A percentile compares a stretch with the other conserved stretches of the same genome.
phyloP scores from a whole-genome alignment of 2,329 filamentous ascomycete genomes.

The Cladophialophora chaetospira region DNA sequence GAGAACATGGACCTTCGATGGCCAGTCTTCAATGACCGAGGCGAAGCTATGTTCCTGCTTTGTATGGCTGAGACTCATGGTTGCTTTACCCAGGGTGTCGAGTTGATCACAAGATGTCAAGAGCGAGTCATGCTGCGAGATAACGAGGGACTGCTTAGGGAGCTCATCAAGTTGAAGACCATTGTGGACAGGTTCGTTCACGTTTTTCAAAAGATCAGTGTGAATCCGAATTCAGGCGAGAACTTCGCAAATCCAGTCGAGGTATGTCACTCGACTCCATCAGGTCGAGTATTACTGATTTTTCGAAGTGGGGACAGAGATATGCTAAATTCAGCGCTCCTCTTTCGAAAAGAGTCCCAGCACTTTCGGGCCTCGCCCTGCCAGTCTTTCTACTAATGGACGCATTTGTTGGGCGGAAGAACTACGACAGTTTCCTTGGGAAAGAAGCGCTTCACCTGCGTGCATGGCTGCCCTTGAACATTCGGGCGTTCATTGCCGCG shows the following conservation, averaged over 20 bases:
- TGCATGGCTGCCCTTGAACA: conserved; percentile 21
- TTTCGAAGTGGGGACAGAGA: conserved; percentile 20
- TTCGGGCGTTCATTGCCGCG: conserved; percentile 24
- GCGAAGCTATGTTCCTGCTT: conserved; percentile 24
- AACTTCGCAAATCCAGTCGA: conserved; percentile 26
- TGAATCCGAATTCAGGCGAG: conserved; percentile 23
- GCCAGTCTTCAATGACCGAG: conserved; percentile 25
- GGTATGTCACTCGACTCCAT: conserved; percentile 1
- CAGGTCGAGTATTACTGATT: not conserved
- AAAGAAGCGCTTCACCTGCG: conserved; percentile 19
- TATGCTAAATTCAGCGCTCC: conserved; percentile 25
- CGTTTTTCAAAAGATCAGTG: conserved; percentile 24
- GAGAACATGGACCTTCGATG: conserved; percentile 25
- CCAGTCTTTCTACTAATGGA: conserved; percentile 25
- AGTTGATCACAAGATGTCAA: conserved; percentile 22
- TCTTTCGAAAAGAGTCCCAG: conserved; percentile 21
- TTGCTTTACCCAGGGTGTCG: conserved; percentile 21
- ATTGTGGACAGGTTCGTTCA: conserved; percentile 23
- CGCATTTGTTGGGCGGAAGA: conserved; percentile 19
- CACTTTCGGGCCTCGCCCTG: conserved; percentile 18
- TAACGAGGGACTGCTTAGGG: conserved; percentile 21
- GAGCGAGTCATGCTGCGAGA: conserved; percentile 22
- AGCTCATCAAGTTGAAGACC: conserved; percentile 19
- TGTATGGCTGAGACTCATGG: conserved; percentile 26
- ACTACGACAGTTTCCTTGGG: conserved; percentile 15